Base-by-base conservation (phyloP, 2,329 filamentous ascomycete genomes). In the Delphinella strobiligena region DNA sequence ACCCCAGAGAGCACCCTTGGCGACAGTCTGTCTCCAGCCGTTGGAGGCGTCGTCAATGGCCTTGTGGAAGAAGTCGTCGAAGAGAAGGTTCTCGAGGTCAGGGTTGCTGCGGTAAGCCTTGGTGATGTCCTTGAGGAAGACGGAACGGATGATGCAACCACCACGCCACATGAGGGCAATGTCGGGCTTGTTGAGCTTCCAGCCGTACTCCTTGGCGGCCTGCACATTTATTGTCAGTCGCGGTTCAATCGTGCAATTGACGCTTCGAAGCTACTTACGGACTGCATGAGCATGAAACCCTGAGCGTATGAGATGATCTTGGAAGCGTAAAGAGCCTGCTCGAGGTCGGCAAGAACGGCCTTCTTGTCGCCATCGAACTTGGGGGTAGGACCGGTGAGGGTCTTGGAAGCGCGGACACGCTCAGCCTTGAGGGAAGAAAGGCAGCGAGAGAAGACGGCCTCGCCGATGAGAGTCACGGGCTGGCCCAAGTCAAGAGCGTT, bases 241-340 rank as follows among this genome's bases (percentile, higher is more conserved):
- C 34, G 12, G 32, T 10, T n/a, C 14, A 11, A 15, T 41, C 31
- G 43, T 38, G 37, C 18, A 18, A 15, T 16, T n/a, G n/a, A n/a
- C n/a, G n/a, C n/a, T n/a, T n/a, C n/a, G n/a, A n/a, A n/a, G n/a
- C n/a, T n/a, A 64, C 78, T 67, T 67, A 88, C 86, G 70, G 93
- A 82, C 72, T 96, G 89, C 78, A 98, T 96, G 60, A 98, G 78
- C 89, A 96, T 96, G 78, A 98, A 98, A 62, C 91, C 91, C 72
- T 98, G 91, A 51, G 91, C 87, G 64, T 98, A 98, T 15, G 91
- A 98, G 68, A 98, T 95, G 63, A 98, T 98, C 83, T 98, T 98
- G 60, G 89, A 96, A 52, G 91, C 91, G 62, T 98, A 98, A 47
- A 98, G 79, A 52, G 89, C 91, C 74, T 98, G 91, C 75, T 98